These are phyloP conservation scores for Russula ochroleuca DNA, from an alignment of 768 basidiomycete species.

Conservation along the genomic window DNA sequence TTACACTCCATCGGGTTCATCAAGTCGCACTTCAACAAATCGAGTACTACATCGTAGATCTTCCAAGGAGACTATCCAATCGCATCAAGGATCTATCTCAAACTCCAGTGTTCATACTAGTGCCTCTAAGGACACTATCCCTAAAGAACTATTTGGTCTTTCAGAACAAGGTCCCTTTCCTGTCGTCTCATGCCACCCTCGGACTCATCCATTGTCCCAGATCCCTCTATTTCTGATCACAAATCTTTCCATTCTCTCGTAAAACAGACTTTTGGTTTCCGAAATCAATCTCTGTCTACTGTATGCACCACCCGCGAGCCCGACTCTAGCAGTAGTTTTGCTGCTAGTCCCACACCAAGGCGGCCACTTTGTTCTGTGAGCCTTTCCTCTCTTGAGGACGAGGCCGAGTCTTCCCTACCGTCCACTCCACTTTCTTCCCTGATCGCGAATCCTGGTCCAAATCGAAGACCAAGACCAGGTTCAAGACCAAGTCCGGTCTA, in stretches of 20 bases:
- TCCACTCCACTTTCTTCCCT: constrained; percentile 74
- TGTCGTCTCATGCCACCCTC: too few species aligned
- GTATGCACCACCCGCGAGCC: constrained; percentile 38
- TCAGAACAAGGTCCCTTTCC: too few species aligned
- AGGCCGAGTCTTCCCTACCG: constrained; percentile 32
- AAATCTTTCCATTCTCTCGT: constrained; percentile 30
- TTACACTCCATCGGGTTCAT: not conserved
- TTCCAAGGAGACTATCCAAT: not conserved
- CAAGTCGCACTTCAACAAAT: not conserved
- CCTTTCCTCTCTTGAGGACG: constrained; percentile 31
- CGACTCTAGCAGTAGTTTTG: constrained; percentile 27
- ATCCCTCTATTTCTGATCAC: constrained; percentile 30
- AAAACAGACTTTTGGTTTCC: constrained; percentile 27
- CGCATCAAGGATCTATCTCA: not conserved
- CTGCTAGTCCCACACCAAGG: constrained; percentile 32
- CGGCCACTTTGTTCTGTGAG: constrained; percentile 25
- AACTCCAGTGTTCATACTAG: not conserved
- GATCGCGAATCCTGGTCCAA: constrained; percentile 45
- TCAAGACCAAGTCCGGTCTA: constrained; percentile 32
- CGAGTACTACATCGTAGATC: not conserved
- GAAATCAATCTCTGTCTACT: constrained; percentile 33
- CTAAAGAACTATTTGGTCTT: too few species aligned
- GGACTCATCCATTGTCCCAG: not conserved
- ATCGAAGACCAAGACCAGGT: too few species aligned
- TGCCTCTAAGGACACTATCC: too few species aligned